These are phyloP conservation scores for Barnettozyma botsteinii DNA, from an alignment of 805 yeast species.

Conservation along the genomic window DNA sequence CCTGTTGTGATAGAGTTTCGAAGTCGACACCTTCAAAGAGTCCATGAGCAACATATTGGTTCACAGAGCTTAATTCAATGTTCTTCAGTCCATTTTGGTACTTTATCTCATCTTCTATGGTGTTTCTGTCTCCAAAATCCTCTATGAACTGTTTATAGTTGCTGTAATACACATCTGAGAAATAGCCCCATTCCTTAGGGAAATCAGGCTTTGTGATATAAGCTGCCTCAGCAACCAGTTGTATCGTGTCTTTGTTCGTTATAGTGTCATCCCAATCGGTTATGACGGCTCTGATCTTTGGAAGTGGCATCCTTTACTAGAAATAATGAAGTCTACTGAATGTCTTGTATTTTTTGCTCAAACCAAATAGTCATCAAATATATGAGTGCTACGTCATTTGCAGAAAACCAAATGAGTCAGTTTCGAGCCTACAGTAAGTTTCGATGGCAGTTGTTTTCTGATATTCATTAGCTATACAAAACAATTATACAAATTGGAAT, in stretches of 20 bases:
- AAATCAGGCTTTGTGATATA: conserved; percentile 34
- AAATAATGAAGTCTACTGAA: no score
- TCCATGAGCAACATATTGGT: conserved; percentile 31
- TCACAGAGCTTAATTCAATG: conserved; percentile 46
- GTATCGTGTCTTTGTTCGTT: conserved; percentile 49
- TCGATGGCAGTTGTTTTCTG: no score
- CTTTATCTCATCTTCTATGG: conserved; percentile 35
- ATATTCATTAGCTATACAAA: background rate
- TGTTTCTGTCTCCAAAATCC: conserved; percentile 27
- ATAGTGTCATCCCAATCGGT: conserved; percentile 68
- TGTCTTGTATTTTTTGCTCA: no score
- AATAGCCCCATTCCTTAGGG: conserved; percentile 37
- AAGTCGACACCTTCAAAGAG: conserved; percentile 39
- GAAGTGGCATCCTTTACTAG: conserved; percentile 7
- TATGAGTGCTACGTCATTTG: no score
- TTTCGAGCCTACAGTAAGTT: no score
- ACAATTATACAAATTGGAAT: conserved; percentile 6
- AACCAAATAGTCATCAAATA: no score
- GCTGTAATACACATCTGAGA: conserved; percentile 36
- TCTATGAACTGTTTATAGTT: conserved; percentile 30
- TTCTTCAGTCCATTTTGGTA: conserved; percentile 40
- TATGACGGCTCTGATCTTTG: conserved; percentile 29
- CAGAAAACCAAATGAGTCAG: no score
- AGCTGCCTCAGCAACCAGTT: conserved; percentile 44
- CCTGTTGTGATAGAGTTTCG: conserved; percentile 30